A percentile compares a stretch with the other conserved stretches of the same genome.
Evolutionary conservation across 352 stramenopile species (phyloP).

Genomic region (Phytophthora sp.): DNA sequence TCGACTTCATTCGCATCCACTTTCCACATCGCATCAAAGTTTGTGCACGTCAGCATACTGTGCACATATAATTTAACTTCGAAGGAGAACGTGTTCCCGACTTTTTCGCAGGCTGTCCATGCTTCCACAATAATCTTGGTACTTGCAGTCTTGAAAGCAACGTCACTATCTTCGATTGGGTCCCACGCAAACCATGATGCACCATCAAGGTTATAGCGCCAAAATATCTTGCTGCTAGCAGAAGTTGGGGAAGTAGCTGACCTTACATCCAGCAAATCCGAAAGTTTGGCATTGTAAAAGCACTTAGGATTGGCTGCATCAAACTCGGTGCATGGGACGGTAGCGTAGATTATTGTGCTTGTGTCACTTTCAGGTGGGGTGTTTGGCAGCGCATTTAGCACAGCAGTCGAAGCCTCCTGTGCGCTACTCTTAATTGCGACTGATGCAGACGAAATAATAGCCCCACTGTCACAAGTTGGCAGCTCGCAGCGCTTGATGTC

Average conservation of each 20-base stretch:
- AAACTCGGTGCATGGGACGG: constrained; percentile 16
- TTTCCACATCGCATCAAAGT: constrained; percentile 12
- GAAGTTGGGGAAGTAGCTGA: not conserved
- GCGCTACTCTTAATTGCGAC: too few relatives aligned
- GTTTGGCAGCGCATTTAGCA: too few relatives aligned
- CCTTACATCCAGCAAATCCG: not conserved
- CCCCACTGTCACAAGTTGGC: not conserved
- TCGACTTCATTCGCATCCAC: not conserved
- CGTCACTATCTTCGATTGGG: not conserved
- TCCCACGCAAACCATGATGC: constrained; percentile 13
- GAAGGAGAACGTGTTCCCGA: constrained; percentile 29
- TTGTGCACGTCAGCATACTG: constrained; percentile 21
- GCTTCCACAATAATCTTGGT: constrained; percentile 53
- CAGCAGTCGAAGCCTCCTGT: too few relatives aligned
- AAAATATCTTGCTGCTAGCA: too few relatives aligned
- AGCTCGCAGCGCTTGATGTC: not conserved
- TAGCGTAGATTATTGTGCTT: too few relatives aligned
- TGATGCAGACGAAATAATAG: too few relatives aligned
- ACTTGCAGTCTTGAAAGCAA: constrained; percentile 27
- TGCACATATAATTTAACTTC: constrained; percentile 44
- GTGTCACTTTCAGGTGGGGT: too few relatives aligned
- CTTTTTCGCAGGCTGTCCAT: constrained; percentile 52
- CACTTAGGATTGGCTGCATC: constrained; percentile 1
- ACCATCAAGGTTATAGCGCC: constrained; percentile 46
- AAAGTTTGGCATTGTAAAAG: constrained; percentile 18